Conservation (phyloP, 139 green algal genomes). For the Bryopsis sp. region DNA sequence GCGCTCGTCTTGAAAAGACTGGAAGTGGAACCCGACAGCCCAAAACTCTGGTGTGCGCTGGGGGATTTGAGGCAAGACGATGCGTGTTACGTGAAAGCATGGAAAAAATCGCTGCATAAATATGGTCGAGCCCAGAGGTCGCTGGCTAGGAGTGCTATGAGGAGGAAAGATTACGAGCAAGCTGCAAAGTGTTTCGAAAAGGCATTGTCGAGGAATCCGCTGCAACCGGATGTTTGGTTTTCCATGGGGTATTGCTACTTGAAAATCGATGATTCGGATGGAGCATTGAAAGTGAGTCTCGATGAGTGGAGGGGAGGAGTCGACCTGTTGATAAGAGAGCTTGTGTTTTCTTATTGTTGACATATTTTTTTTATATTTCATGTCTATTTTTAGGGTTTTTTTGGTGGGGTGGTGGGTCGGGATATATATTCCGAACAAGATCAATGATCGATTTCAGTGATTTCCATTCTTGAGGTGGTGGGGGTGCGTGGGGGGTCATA, state of each 20-base stretch:
- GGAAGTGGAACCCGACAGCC: constrained; percentile 56
- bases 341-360: no score
- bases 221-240: constrained; percentile 86
- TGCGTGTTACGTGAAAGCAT: constrained; percentile 61
- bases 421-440: no score
- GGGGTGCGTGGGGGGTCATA: no score
- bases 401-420: no score
- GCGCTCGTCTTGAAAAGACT: constrained; percentile 57
- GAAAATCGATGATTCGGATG: constrained; percentile 31
- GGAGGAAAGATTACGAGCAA: constrained; percentile 39
- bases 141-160: constrained; percentile 44
- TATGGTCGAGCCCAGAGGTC: constrained; percentile 63
- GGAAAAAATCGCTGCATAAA: constrained; percentile 49
- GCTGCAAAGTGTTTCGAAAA: constrained; percentile 56
- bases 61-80: constrained; percentile 76
- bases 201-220: constrained; percentile 74
- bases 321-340: no score
- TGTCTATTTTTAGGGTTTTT: no score
- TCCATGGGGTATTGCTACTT: constrained; percentile 67
- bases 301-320: background rate
- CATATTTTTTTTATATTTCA: no score
- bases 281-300: constrained; percentile 27
- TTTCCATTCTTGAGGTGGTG: no score
- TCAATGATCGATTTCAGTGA: no score
- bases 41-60: constrained; percentile 77